Percentiles rank a stretch among this genome's conserved stretches.
Conservation (phyloP, 2,329 filamentous ascomycete genomes). For the Cladosporium oxysporum region DNA sequence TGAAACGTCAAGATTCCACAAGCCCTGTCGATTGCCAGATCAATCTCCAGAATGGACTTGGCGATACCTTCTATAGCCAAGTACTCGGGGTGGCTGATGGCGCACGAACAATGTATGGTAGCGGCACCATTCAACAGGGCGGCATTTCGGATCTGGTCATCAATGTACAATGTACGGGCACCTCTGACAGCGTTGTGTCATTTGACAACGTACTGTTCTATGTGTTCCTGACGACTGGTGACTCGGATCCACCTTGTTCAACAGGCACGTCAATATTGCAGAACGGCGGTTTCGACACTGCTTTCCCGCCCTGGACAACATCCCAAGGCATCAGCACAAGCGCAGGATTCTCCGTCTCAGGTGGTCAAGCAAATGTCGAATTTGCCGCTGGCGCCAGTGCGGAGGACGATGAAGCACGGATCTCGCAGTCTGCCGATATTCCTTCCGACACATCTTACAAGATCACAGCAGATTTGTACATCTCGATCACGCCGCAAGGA, state of each 20-base stretch:
- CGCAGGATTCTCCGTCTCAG: not conserved
- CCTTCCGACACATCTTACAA: not conserved
- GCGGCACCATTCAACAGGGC: slow-evolving; percentile 3
- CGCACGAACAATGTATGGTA: not conserved
- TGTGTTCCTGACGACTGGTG: not conserved
- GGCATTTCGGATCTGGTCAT: not conserved
- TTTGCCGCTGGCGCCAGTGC: not conserved
- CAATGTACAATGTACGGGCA: not conserved
- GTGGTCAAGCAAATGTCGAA: not conserved
- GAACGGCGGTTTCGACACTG: slow-evolving; percentile 10
- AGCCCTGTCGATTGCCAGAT: not conserved
- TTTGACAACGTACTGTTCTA: slow-evolving; percentile 8
- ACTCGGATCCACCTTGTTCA: slow-evolving; percentile 2
- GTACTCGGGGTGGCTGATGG: not conserved
- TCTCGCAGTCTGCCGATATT: slow-evolving; percentile 1
- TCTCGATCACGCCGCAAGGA: not conserved
- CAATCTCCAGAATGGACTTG: not conserved
- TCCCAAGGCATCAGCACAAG: not conserved
- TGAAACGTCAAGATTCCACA: not conserved
- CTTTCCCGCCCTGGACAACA: not conserved
- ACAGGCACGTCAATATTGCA: not conserved
- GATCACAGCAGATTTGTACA: not conserved
- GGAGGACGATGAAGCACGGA: not conserved
- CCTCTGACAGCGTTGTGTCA: not conserved
- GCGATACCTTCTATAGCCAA: slow-evolving; percentile 1